Base-by-base conservation (phyloP, 2,329 filamentous ascomycete species). In the Scortechinia acanthostroma region DNA sequence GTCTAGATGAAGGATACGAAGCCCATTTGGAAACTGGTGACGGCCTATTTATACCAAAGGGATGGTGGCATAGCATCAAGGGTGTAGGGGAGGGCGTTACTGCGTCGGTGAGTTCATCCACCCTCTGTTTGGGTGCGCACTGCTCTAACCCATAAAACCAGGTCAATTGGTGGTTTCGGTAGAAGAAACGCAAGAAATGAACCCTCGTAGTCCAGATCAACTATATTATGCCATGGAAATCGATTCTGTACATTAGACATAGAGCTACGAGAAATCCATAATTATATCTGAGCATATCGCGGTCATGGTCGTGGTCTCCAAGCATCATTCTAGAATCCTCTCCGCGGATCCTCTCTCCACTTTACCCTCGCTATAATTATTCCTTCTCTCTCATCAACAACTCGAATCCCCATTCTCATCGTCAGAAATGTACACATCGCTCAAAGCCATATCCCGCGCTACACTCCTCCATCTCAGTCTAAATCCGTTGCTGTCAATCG, bases 41-140 rank as follows among this genome's bases (percentile, higher is more conserved):
- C 61, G 80, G 71, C 0, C 53, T 88, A 4, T 87, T 83, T 58
- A 86, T 88, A 45, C 84, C 84, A 0, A 73, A 75, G 47, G 82
- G 82, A 2, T 88, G 83, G 83, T 88, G 84, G 84, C 84, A 88
- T 70, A 83, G 79, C 57, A 74, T 88, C 48, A 82, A 75, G 55
- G 79, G 83, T 17, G 54, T 76, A 46, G 80, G 78, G 43, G 47
- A 21, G 42, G 56, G 46, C 35, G 67, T 45, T 69, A 57, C 48
- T 44, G 51, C 43, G 20, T 55, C 51, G 5, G 54, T 51, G 3
- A 44, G 42, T 46, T 40, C 20, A 10, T 40, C 35, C 17, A 40
- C 20, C n/a, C n/a, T n/a, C n/a, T n/a, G n/a, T n/a, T n/a, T n/a
- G n/a, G n/a, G n/a, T n/a, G n/a, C 30, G 44, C 28, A 25, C n/a